Percentiles rank a stretch among this genome's conserved stretches.
Evolutionary conservation across 208 protist species (phyloP).

Genomic region (Phytomonas francai): DNA sequence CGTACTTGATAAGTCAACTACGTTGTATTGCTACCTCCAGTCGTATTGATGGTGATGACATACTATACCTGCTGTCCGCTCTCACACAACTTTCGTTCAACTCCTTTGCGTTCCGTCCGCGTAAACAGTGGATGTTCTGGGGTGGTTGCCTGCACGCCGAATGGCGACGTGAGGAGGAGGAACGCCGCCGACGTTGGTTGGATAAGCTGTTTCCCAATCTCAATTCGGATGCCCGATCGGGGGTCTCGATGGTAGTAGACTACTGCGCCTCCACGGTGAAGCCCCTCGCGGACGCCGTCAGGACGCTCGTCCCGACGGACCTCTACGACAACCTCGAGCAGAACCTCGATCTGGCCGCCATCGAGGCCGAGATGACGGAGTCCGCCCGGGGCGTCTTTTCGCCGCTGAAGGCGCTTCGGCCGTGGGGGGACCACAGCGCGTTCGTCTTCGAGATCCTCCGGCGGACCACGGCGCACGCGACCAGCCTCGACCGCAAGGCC

Average conservation of each 20-base stretch:
- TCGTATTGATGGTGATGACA: slow-evolving; percentile 30
- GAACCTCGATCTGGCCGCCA: slow-evolving; percentile 27
- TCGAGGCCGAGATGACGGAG: slow-evolving; percentile 5
- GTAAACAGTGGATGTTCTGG: slow-evolving; percentile 33
- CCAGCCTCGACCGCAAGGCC: slow-evolving; percentile 74
- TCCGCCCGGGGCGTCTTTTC: slow-evolving; percentile 6
- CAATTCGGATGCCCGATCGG: slow-evolving; percentile 6
- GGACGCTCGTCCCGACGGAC: slow-evolving; percentile 56
- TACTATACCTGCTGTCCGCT: slow-evolving; percentile 37
- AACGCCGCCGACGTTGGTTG: slow-evolving; percentile 40
- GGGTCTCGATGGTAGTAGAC: slow-evolving; percentile 22
- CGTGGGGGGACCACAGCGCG: slow-evolving; percentile 22
- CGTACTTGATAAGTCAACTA: slow-evolving; percentile 33
- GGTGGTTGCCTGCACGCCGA: slow-evolving; percentile 35
- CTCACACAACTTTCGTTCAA: slow-evolving; percentile 44
- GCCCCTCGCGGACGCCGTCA: slow-evolving; percentile 30
- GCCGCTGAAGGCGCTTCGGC: slow-evolving; percentile 10
- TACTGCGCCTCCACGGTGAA: slow-evolving; percentile 42
- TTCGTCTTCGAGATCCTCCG: slow-evolving; percentile 66
- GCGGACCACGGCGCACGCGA: slow-evolving; percentile 59
- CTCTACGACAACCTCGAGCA: slow-evolving; percentile 64
- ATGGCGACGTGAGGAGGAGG: slow-evolving; percentile 38
- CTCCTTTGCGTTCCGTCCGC: slow-evolving; percentile 57
- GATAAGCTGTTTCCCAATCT: slow-evolving; percentile 10
- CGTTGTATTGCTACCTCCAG: slow-evolving; percentile 20